These are phyloP conservation scores for Paramecium biaurelia DNA, from an alignment of 73 alveolate species.

Conservation along the genomic window DNA sequence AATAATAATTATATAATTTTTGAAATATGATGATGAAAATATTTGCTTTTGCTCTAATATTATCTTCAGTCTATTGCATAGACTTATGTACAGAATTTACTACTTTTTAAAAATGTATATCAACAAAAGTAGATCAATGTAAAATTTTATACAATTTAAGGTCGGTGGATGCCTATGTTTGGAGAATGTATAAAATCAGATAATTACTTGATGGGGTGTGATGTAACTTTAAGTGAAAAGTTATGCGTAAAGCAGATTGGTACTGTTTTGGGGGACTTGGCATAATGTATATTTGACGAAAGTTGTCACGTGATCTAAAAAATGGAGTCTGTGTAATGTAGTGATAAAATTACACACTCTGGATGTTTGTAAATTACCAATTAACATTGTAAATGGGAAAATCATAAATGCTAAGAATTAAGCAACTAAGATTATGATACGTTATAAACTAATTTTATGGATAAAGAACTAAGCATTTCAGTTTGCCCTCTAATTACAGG, in stretches of 20 bases:
- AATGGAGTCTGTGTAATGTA: not conserved
- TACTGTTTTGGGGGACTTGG: not conserved
- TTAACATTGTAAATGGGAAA: conserved; percentile 5
- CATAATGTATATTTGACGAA: not conserved
- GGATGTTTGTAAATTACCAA: conserved; percentile 25
- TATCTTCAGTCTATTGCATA: not conserved
- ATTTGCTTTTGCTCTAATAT: not conserved
- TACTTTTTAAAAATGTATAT: not conserved
- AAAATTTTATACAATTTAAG: not conserved
- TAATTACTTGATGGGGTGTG: conserved; percentile 45
- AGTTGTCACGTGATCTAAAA: not conserved
- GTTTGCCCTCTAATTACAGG: conserved; percentile 30
- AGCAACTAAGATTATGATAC: not conserved
- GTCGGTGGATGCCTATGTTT: conserved; percentile 3
- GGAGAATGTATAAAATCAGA: not conserved
- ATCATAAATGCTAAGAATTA: not conserved
- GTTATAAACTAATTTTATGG: not conserved
- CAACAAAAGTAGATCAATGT: conserved; percentile 32
- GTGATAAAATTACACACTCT: not conserved
- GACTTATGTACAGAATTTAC: not conserved
- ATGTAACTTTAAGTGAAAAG: not conserved
- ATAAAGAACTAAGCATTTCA: conserved; percentile 11
- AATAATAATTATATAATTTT: not conserved
- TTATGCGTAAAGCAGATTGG: conserved; percentile 8
- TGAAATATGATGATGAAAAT: not conserved